These are phyloP conservation scores for Paecilomyces niveus DNA, from an alignment of 2,329 filamentous ascomycete species.

Conservation along the genomic window DNA sequence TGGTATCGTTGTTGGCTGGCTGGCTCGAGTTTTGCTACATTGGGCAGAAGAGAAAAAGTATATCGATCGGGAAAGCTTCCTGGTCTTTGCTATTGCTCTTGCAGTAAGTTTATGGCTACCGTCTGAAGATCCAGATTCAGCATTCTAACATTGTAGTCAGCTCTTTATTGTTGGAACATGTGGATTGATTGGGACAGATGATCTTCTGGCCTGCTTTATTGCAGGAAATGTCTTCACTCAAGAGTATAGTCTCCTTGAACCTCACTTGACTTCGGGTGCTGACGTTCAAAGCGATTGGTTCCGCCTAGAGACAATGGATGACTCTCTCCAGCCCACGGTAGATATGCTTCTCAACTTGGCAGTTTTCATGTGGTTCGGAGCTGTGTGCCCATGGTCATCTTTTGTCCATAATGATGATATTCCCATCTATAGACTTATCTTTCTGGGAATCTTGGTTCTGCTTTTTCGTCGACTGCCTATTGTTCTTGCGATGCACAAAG, in stretches of 20 bases:
- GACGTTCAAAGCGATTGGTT: constrained; percentile 66
- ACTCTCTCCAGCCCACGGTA: constrained; percentile 87
- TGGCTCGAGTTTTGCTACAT: constrained; percentile 74
- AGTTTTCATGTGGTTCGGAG: constrained; percentile 87
- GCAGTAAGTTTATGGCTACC: constrained; percentile 46
- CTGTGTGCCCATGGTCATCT: constrained; percentile 69
- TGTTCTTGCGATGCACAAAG: constrained; percentile 64
- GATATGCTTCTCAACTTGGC: constrained; percentile 89
- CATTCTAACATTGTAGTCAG: constrained; percentile 18
- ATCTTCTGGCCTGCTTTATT: constrained; percentile 86
- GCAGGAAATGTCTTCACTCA: constrained; percentile 87
- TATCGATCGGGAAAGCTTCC: constrained; percentile 79
- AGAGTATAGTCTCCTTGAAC: constrained; percentile 48
- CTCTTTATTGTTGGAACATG: constrained; percentile 83
- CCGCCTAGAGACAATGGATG: constrained; percentile 77
- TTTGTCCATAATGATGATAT: constrained; percentile 65
- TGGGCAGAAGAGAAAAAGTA: constrained; percentile 76
- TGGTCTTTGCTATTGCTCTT: constrained; percentile 78
- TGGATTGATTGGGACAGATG: constrained; percentile 79
- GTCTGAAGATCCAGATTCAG: not conserved
- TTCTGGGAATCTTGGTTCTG: constrained; percentile 68
- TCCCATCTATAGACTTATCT: constrained; percentile 64
- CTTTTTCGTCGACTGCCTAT: constrained; percentile 71
- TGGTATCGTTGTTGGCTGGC: constrained; percentile 68
- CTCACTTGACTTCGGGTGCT: constrained; percentile 5